Evolutionary conservation across 345 rosid genomes (phyloP).

Genomic region (Populus nigra): DNA sequence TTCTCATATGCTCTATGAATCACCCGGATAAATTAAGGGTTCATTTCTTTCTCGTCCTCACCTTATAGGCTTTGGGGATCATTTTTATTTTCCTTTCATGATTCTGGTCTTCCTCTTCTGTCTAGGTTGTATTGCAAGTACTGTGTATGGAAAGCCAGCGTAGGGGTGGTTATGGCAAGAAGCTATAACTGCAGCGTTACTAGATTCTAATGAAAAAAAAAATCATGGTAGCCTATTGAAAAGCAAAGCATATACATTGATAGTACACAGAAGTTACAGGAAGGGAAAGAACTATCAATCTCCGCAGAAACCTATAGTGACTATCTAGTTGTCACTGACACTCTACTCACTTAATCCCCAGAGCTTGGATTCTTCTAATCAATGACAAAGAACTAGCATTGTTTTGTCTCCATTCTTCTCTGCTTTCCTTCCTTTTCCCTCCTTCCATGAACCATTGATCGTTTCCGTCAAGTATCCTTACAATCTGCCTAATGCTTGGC

Average conservation of each 20-base stretch:
- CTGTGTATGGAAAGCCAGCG: neutral
- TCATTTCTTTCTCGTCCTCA: neutral
- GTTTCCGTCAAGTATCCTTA: conserved; percentile 79
- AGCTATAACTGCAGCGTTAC: neutral
- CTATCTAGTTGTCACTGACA: conserved; percentile 1
- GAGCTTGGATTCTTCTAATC: conserved; percentile 72
- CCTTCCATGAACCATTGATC: conserved; percentile 43
- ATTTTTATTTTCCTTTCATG: neutral
- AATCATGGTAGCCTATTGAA: conserved; percentile 12
- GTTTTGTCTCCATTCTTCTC: conserved; percentile 59
- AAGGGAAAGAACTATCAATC: conserved; percentile 6
- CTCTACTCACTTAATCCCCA: conserved; percentile 68
- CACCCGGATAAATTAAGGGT: neutral
- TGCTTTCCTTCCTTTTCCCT: conserved; percentile 44
- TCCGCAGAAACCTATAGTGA: neutral
- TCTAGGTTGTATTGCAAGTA: neutral
- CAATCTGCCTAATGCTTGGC: conserved; percentile 81
- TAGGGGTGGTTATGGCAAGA: conserved; percentile 9
- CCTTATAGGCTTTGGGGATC: neutral
- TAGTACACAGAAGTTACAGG: conserved; percentile 13
- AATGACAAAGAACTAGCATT: conserved; percentile 57
- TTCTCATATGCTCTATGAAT: neutral
- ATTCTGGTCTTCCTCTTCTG: conserved; percentile 5
- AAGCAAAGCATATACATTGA: conserved; percentile 17
- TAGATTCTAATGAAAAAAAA: conserved; percentile 5